Base-by-base conservation (phyloP, 2,329 filamentous ascomycete genomes). In the Knufia fluminis region DNA sequence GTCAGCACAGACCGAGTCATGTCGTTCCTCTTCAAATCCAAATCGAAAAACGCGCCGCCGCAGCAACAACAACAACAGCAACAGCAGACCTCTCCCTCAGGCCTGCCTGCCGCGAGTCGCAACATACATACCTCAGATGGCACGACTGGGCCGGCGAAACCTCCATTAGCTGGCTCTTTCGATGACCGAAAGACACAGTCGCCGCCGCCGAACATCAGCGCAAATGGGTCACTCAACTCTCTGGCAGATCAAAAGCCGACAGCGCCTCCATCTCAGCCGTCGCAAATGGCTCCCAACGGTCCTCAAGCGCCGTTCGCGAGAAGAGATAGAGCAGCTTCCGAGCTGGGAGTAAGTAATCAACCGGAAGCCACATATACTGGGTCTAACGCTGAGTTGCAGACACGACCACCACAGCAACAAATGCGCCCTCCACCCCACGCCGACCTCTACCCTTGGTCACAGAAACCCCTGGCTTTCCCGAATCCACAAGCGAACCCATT, bases 401-500 rank as follows among this genome's bases (percentile, higher is more conserved):
- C 49, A 24, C 48, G 53, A 16, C 54, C 57, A 17, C 24, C 33
- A 32, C 46, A 28, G 50, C 52, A 52, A 32, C 41, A 64, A 66
- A 54, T 59, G 61, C 38, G 69, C 75, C 58, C 77, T 56, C 77
- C 80, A 54, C 76, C 80, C 35, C 92, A 90, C 66, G 74, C 83
- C 35, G 88, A 88, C 3, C 79, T 94, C 48, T 98, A 97, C 63
- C 92, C 92, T 0, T 98, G 92, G 92, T 95, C 91, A 55, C 87
- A 94, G 64, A 82, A 88, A 52, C 82, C 86, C 49, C 69, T 98
- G 47, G 91, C 85, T 56, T 95, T 95, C 66, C 86, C 86, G 14
- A 82, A 87, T 3, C 78, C 83, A 2, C 83, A 89, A 61, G 78
- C 83, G 9, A 90, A 87, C 58, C 92, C 92, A 0, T 98, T 98